Evolutionary conservation across 768 basidiomycete genomes (phyloP).

Genomic region (Amanita pallidorosea): DNA sequence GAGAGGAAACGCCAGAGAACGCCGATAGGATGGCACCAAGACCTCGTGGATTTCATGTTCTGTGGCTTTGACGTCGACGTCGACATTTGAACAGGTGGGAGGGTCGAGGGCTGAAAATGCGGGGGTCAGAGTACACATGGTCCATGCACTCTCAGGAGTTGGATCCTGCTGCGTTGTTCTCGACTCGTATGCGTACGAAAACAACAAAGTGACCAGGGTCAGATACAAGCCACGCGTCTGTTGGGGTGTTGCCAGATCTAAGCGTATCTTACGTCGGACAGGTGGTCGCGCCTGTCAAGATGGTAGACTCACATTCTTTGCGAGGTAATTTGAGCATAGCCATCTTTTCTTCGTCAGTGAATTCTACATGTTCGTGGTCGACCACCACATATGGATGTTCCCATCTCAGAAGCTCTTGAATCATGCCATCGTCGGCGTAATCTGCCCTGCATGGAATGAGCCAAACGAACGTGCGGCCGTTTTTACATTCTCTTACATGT

Average conservation of each 20-base stretch:
- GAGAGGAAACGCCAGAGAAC: conserved; percentile 66
- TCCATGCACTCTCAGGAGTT: conserved; percentile 88
- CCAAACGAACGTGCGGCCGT: neutral
- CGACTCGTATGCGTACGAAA: conserved; percentile 74
- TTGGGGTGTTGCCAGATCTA: conserved; percentile 48
- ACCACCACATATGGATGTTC: conserved; percentile 36
- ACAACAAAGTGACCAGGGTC: conserved; percentile 59
- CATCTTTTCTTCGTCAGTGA: conserved; percentile 64
- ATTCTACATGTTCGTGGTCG: conserved; percentile 29
- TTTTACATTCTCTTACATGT: conserved; percentile 43
- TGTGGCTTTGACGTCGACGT: conserved; percentile 12
- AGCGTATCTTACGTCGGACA: neutral
- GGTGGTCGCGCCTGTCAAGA: neutral
- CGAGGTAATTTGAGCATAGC: conserved; percentile 49
- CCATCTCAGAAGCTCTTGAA: conserved; percentile 63
- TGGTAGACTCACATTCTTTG: conserved; percentile 36
- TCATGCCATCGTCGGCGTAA: conserved; percentile 66
- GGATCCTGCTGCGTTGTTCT: conserved; percentile 71
- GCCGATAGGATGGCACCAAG: conserved; percentile 58
- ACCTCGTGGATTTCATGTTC: conserved; percentile 36
- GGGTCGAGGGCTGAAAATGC: conserved; percentile 80
- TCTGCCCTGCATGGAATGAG: conserved; percentile 50
- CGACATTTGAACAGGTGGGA: conserved; percentile 30
- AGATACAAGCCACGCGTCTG: conserved; percentile 60
- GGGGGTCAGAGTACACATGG: conserved; percentile 59